A percentile compares a stretch with the other conserved stretches of the same genome.
These are phyloP conservation scores for Cytospora schulzeri DNA, from an alignment of 2,329 filamentous ascomycete species.

Conservation along the genomic window DNA sequence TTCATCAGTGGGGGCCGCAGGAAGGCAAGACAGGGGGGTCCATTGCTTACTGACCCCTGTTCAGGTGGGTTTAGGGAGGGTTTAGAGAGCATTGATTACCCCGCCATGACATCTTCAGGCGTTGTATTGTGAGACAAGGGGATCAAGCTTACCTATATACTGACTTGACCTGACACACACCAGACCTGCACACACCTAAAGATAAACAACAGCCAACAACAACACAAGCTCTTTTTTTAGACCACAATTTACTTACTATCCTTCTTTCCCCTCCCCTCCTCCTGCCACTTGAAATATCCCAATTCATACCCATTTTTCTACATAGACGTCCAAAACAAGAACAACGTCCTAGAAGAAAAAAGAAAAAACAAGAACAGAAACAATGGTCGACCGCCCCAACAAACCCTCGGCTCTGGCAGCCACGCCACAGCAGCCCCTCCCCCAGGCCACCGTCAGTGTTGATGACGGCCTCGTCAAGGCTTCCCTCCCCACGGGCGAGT, in stretches of 20 bases:
- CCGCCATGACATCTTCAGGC: conserved; percentile 28
- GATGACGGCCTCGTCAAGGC: conserved; percentile 75
- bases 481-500: conserved; percentile 81
- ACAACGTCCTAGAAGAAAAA: neutral
- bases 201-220: conserved; percentile 7
- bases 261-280: neutral
- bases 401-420: conserved; percentile 77
- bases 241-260: neutral
- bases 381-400: conserved; percentile 81
- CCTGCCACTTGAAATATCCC: conserved; percentile 3
- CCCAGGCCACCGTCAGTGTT: conserved; percentile 75
- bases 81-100: conserved; percentile 16
- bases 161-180: conserved; percentile 15
- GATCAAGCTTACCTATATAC: conserved; percentile 23
- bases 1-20: conserved; percentile 7
- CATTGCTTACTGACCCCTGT: neutral
- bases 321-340: conserved; percentile 7
- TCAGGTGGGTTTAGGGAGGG: neutral
- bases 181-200: no score
- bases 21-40: neutral
- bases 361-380: conserved; percentile 22
- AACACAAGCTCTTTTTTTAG: neutral
- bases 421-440: conserved; percentile 67
- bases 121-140: conserved; percentile 17
- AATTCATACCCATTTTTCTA: neutral